Percentiles rank a stretch among this genome's conserved stretches.
These are phyloP conservation scores for Mollisia scopiformis DNA, from an alignment of 2,329 filamentous ascomycete species.

Conservation along the genomic window DNA sequence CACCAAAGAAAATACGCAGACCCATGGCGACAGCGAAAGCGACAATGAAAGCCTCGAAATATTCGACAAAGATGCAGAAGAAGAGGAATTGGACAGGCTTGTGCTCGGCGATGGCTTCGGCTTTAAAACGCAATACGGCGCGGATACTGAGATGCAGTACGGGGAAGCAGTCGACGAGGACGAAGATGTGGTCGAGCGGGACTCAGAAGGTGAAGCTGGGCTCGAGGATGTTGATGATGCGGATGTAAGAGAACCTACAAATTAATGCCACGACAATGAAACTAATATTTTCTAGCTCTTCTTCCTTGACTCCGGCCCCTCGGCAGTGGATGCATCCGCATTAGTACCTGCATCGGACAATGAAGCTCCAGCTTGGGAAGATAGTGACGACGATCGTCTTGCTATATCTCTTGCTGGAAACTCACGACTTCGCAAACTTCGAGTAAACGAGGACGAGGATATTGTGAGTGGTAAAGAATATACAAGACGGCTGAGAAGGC, in stretches of 20 bases:
- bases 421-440: constrained; percentile 78
- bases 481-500: constrained; percentile 74
- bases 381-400: constrained; percentile 92
- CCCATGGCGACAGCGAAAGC: constrained; percentile 22
- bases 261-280: neutral
- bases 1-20: constrained; percentile 12
- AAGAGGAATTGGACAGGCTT: constrained; percentile 83
- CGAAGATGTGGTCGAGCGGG: constrained; percentile 38
- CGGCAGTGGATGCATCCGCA: constrained; percentile 25
- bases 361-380: constrained; percentile 75
- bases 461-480: constrained; percentile 87
- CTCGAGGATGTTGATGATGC: constrained; percentile 74
- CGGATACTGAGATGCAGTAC: constrained; percentile 44
- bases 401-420: constrained; percentile 80
- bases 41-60: constrained; percentile 37
- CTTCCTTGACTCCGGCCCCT: constrained; percentile 42
- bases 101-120: constrained; percentile 87
- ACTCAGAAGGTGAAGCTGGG: constrained; percentile 50
- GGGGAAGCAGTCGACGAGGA: constrained; percentile 16
- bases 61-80: constrained; percentile 76
- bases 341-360: constrained; percentile 36
- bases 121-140: constrained; percentile 75
- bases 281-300: constrained; percentile 35
- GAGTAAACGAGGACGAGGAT: constrained; percentile 81
- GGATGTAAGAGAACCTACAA: constrained; percentile 46